Conservation (phyloP, 139 green algal species). For the Micractinium conductrix region DNA sequence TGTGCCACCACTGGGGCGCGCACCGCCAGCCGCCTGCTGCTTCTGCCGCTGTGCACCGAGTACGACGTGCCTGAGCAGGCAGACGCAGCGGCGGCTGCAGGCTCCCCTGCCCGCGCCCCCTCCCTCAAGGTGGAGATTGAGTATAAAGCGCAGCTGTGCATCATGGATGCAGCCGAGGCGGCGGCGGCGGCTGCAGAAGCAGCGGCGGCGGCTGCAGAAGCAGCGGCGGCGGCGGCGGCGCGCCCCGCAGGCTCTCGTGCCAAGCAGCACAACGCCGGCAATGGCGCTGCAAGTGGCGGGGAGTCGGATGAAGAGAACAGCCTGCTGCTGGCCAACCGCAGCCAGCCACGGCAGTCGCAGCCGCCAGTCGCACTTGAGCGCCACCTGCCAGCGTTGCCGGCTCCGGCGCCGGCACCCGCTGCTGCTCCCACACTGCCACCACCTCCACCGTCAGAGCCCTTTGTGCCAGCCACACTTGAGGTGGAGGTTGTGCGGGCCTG, state of each 20-base stretch:
- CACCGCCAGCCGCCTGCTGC: background rate
- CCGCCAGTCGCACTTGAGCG: background rate
- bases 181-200: background rate
- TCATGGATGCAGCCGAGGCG: constrained; percentile 12
- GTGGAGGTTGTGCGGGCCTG: constrained; percentile 18
- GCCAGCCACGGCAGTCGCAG: background rate
- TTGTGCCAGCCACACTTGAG: constrained; percentile 12
- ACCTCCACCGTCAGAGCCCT: background rate
- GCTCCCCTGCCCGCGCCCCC: background rate
- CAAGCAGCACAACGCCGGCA: background rate
- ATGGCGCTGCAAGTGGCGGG: background rate
- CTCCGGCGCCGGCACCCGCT: too few relatives aligned
- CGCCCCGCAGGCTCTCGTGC: too few relatives aligned
- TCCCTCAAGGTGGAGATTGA: constrained; percentile 11
- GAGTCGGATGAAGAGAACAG: constrained; percentile 18
- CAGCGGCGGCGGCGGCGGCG: background rate
- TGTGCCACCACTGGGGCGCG: too few relatives aligned
- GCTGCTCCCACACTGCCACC: background rate
- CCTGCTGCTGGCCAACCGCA: constrained; percentile 4
- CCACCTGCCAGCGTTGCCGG: background rate
- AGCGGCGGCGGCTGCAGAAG: background rate
- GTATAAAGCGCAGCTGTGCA: constrained; percentile 17
- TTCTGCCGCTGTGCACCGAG: constrained; percentile 31
- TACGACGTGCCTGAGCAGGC: constrained; percentile 9
- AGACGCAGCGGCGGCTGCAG: background rate